Evolutionary conservation across 2,329 filamentous ascomycete genomes (phyloP).

Genomic region (Cadophora sp.): DNA sequence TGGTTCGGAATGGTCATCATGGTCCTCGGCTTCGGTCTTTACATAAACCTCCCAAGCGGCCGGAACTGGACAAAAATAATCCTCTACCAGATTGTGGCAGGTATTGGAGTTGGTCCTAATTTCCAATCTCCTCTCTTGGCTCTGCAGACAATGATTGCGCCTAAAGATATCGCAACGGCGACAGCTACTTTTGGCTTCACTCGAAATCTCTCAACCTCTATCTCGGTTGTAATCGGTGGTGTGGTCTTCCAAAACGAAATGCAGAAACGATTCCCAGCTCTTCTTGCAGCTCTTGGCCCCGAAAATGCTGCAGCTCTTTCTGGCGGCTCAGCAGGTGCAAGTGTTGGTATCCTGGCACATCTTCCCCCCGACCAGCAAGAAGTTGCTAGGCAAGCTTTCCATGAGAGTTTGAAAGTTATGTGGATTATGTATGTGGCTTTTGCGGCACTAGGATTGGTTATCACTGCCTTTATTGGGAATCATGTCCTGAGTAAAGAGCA

Average conservation of each 20-base stretch:
- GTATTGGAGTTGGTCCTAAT: constrained; percentile 70
- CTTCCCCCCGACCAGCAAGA: constrained; percentile 35
- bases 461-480: constrained; percentile 54
- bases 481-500: constrained; percentile 55
- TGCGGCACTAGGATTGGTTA: constrained; percentile 47
- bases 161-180: constrained; percentile 70
- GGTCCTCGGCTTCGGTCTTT: constrained; percentile 69
- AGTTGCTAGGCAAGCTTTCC: constrained; percentile 39
- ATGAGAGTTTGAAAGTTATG: constrained; percentile 38
- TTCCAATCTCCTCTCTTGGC: constrained; percentile 75
- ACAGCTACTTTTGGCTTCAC: constrained; percentile 71
- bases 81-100: constrained; percentile 67
- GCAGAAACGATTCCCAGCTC: constrained; percentile 36
- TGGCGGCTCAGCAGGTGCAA: constrained; percentile 41
- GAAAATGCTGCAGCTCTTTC: constrained; percentile 35
- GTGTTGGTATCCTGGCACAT: constrained; percentile 37
- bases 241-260: constrained; percentile 59
- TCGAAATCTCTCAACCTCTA: constrained; percentile 54
- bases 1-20: constrained; percentile 63
- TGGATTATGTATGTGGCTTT: constrained; percentile 45
- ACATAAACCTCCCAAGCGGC: constrained; percentile 65
- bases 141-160: constrained; percentile 67
- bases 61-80: constrained; percentile 63
- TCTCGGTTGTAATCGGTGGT: constrained; percentile 56
- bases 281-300: constrained; percentile 38